Base-by-base conservation (phyloP, 2,329 filamentous ascomycete species). In the Ophiosphaerella narmari region DNA sequence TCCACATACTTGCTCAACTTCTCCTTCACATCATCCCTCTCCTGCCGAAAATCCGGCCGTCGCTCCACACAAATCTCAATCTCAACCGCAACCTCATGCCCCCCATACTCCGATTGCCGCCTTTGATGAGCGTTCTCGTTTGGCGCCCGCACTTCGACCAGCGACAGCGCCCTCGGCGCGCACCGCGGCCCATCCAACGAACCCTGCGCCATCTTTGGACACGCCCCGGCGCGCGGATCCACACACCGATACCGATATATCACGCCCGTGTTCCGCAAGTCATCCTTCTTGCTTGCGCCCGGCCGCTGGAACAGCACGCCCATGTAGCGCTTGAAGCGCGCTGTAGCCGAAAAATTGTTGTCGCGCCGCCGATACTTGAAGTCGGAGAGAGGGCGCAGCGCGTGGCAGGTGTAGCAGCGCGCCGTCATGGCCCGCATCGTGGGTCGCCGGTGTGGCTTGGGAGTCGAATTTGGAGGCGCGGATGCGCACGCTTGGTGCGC, bases 241-340 rank as follows among this genome's bases (percentile, higher is more conserved):
- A 46, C 36, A 16, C 43, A 46, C 18, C 43, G 43, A 33, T 46
- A 46, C 14, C 43, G 43, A 33, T 32, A 46, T 9, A 46, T 33
- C 4, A 24, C 43, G 13, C 36, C 35, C 5, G 35, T 18, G 7
- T 18, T 46, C 7, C 14, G 14, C 7, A 26, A 24, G 14, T 14
- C 6, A 18, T 12, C 23, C 5, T 11, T 16, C 23, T 32, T 41
- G 23, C 24, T 46, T 2, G 35, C 43, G 7, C 24, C 26, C 9
- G 36, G 35, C 26, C 26, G 14, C 21, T 23, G 16, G 5, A 46
- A n/a, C 23, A 46, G 12, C 14, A 37, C 29, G 24, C 43, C 21
- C 13, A 46, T 7, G 24, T 39, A 39, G 14, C 43, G 43, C 24
- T 32, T 39, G 12, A 46, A 18, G 6, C 24, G 43, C 12, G 35